Percentiles rank a stretch among this genome's conserved stretches.
These are phyloP conservation scores for Bocquillonia castaneifolia DNA, from an alignment of 441 rosid genomes.

Conservation along the genomic window DNA sequence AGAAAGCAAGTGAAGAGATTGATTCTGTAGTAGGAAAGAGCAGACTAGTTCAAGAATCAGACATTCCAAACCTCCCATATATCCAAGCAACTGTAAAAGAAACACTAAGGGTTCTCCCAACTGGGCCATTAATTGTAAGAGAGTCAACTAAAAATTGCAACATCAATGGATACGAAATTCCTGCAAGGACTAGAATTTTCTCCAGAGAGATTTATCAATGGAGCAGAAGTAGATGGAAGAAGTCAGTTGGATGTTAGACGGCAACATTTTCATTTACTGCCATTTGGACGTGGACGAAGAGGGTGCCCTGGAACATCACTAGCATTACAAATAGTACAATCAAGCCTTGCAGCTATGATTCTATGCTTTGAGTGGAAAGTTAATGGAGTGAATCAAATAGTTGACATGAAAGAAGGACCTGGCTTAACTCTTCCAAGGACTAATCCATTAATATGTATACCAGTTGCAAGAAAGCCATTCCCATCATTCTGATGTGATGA, in stretches of 20 bases:
- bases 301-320: conserved; percentile 60
- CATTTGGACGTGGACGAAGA: conserved; percentile 72
- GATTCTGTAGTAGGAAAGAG: conserved; percentile 22
- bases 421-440: conserved; percentile 52
- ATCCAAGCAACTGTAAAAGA: conserved; percentile 32
- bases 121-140: conserved; percentile 54
- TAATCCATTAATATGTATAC: conserved; percentile 40
- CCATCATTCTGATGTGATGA: conserved; percentile 19
- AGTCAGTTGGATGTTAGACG: conserved; percentile 46
- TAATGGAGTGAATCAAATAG: conserved; percentile 22
- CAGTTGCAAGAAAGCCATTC: conserved; percentile 33
- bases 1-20: conserved; percentile 39
- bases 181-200: conserved; percentile 48
- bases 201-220: conserved; percentile 61
- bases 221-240: conserved; percentile 27
- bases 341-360: conserved; percentile 49
- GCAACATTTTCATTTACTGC: conserved; percentile 39
- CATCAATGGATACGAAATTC: conserved; percentile 49
- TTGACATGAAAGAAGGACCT: conserved; percentile 54
- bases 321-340: conserved; percentile 45
- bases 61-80: conserved; percentile 34
- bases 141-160: conserved; percentile 47
- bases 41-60: conserved; percentile 32
- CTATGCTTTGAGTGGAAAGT: conserved; percentile 68
- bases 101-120: conserved; percentile 46